Conservation (phyloP, 2,329 filamentous ascomycete species). For the Dothiorella sarmentorum region DNA sequence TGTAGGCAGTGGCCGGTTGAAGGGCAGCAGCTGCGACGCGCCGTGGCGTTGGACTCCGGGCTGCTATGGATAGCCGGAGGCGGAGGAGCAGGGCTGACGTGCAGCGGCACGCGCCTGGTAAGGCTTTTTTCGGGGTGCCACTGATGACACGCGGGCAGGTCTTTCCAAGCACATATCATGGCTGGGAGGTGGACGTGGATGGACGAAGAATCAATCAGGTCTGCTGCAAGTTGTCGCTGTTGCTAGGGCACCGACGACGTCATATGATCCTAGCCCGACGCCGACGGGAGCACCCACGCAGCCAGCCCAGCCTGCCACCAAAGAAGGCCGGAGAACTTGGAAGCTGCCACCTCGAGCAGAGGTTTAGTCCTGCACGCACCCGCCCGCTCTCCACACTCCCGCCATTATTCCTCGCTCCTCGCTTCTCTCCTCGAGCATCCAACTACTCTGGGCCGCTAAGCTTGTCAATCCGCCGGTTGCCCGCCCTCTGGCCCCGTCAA, state of each 20-base stretch:
- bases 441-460: background rate
- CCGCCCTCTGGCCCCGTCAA: conserved; percentile 11
- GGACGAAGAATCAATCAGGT: too few species aligned
- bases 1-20: background rate
- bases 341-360: conserved; percentile 11
- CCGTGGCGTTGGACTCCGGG: background rate
- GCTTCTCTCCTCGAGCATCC: background rate
- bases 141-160: background rate
- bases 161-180: background rate
- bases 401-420: background rate
- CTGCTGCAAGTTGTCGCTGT: too few species aligned
- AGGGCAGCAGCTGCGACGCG: background rate
- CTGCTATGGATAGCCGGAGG: background rate
- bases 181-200: background rate
- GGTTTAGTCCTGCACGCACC: background rate
- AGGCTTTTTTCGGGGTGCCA: background rate
- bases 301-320: conserved; percentile 2
- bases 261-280: conserved; percentile 12
- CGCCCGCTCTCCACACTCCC: conserved; percentile 9
- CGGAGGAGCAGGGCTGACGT: conserved; percentile 1
- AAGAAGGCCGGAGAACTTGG: conserved; percentile 18
- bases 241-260: background rate
- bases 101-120: conserved; percentile 4
- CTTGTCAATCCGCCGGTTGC: conserved; percentile 1
- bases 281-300: conserved; percentile 6